Evolutionary conservation across 331 rosid genomes (phyloP).

Genomic region (Malus hybrid): DNA sequence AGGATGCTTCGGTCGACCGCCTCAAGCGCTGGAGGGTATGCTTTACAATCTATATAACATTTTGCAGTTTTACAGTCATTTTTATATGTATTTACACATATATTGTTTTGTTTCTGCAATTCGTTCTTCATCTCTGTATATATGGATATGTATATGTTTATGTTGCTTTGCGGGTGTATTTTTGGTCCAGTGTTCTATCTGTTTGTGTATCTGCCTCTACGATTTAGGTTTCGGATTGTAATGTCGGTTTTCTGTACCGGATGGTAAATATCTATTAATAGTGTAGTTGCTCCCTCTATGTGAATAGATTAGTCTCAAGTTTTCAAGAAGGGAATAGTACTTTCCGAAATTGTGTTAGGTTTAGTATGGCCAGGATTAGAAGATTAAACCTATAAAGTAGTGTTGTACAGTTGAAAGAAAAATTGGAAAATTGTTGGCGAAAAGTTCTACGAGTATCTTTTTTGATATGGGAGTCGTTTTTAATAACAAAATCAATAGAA

Average conservation of each 20-base stretch:
- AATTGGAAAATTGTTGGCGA: too few species aligned
- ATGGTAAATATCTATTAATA: background rate
- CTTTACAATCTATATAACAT: background rate
- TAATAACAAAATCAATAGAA: constrained; percentile 1
- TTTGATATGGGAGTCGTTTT: too few species aligned
- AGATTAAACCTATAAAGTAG: background rate
- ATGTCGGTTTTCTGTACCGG: background rate
- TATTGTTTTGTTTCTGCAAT: background rate
- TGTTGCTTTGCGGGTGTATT: background rate
- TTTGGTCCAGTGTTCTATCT: background rate
- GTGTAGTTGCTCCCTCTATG: background rate
- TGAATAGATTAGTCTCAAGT: background rate
- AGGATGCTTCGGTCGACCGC: constrained; percentile 59
- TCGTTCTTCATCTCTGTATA: background rate
- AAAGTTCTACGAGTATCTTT: background rate
- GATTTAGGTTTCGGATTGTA: background rate
- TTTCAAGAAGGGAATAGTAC: background rate
- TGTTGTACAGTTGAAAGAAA: background rate
- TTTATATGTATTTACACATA: background rate
- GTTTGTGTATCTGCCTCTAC: background rate
- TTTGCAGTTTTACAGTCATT: background rate
- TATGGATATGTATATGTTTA: background rate
- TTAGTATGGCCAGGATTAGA: background rate
- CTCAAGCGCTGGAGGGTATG: constrained; percentile 89
- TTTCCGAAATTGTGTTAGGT: background rate